phyloP scores from a whole-genome alignment of 768 basidiomycete species.

The Coprinopsis marcescibilis region DNA sequence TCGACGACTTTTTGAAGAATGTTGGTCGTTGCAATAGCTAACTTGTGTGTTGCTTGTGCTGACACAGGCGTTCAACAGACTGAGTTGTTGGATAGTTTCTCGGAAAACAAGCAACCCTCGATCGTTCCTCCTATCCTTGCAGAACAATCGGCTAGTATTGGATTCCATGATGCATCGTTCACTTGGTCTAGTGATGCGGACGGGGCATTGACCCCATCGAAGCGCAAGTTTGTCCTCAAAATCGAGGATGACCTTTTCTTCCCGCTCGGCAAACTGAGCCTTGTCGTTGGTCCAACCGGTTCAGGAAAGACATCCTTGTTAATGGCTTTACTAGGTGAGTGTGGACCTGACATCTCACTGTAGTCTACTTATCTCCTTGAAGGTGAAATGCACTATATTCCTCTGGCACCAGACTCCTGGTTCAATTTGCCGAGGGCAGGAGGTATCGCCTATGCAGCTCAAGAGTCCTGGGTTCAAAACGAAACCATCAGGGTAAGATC shows the following conservation, averaged over 20 bases:
- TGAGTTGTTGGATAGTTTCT: slow-evolving; percentile 38
- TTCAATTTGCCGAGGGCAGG: slow-evolving; percentile 57
- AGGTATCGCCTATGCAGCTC: slow-evolving; percentile 71
- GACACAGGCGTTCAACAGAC: slow-evolving; percentile 27
- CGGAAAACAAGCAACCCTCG: slow-evolving; percentile 15
- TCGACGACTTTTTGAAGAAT: slow-evolving; percentile 33
- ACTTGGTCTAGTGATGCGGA: slow-evolving; percentile 40
- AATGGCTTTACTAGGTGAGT: slow-evolving; percentile 51
- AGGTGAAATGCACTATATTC: slow-evolving; percentile 62
- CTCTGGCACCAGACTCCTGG: slow-evolving; percentile 46
- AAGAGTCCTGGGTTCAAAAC: slow-evolving; percentile 78
- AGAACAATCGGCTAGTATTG: slow-evolving; percentile 27
- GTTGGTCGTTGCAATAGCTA: slow-evolving; percentile 16
- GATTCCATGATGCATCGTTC: slow-evolving; percentile 49
- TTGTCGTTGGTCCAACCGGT: slow-evolving; percentile 54
- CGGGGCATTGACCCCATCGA: slow-evolving; percentile 33
- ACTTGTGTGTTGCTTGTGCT: background rate
- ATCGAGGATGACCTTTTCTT: slow-evolving; percentile 51
- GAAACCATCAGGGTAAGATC: slow-evolving; percentile 54
- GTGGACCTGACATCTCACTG: background rate
- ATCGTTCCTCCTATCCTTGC: slow-evolving; percentile 13
- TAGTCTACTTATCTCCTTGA: too few species aligned
- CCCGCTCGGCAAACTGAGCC: slow-evolving; percentile 42
- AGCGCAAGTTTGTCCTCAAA: slow-evolving; percentile 44
- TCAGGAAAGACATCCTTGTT: slow-evolving; percentile 59